Base-by-base conservation (phyloP, 495 filamentous ascomycete genomes). In the Eremomyces bilateralis region DNA sequence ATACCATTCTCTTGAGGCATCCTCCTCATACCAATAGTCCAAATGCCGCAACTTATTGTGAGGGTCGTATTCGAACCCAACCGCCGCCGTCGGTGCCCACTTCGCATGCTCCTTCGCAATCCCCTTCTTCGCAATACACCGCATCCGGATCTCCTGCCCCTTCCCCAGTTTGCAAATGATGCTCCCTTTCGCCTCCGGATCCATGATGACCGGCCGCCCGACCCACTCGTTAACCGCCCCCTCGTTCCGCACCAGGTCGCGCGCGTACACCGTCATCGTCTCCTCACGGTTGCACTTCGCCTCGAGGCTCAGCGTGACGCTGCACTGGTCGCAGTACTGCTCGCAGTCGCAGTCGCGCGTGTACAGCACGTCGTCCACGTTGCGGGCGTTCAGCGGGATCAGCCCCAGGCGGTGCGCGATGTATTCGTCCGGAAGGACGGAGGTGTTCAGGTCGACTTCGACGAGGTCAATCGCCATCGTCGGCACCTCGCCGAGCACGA, bases 51-150 rank as follows among this genome's bases (percentile, higher is more conserved):
- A 56, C 53, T 84, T 90, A 54, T 97, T 97, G 51, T 84, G 75
- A 38, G 88, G 88, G 49, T 97, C 88, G 54, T 97, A 97, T 56
- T 97, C 88, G 46, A 95, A 97, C 17, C 82, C 88, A 33, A 97
- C 73, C 3, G 88, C 90, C 37, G 83, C 63, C 27, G 75, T 78
- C 2, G 90, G 83, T 32, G 78, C 73, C 88, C 88, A 97, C 53
- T 97, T 97, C 0, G 90, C 76, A 60, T 97, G 88, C 52, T 97
- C 88, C 63, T 95, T 97, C 2, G 85, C 83, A 39, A 94, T 94
- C 0, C 88, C 88, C 62, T 95, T 95, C 65, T 92, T 94, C 34
- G 83, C 90, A 42, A 94, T 72, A 48, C 85, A 94, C 29, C 71
- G 75, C 52, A 95, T 65, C 51, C 76, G 73, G 35, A 97, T 51